Percentiles rank a stretch among this genome's conserved stretches.
Evolutionary conservation across 2,329 filamentous ascomycete species (phyloP).

Genomic region (Dryadomyces sulphureus): DNA sequence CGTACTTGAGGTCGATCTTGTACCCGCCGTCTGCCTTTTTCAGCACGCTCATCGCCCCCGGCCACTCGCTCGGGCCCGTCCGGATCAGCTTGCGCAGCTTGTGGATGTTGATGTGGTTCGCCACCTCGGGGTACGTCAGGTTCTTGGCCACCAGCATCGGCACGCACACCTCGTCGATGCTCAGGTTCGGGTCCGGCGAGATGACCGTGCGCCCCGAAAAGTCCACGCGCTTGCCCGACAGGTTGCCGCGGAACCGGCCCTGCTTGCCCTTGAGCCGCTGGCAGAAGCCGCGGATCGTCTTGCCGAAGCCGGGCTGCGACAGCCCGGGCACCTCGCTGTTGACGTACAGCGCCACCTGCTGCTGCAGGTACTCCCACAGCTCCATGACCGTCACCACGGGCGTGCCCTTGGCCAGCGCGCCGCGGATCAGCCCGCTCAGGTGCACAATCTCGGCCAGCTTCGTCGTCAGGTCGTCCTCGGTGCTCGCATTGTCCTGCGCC

Average conservation of each 20-base stretch:
- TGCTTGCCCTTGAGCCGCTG: conserved; percentile 95
- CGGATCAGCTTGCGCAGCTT: conserved; percentile 62
- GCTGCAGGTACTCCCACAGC: conserved; percentile 92
- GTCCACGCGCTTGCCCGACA: conserved; percentile 96
- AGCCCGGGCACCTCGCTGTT: conserved; percentile 92
- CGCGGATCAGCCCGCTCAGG: conserved; percentile 74
- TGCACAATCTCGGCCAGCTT: conserved; percentile 96
- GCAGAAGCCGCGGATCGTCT: conserved; percentile 83
- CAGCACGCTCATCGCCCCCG: conserved; percentile 45
- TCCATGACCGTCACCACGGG: conserved; percentile 87
- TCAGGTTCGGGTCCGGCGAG: conserved; percentile 87
- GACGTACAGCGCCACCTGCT: conserved; percentile 94
- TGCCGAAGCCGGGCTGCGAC: conserved; percentile 75
- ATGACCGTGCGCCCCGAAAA: conserved; percentile 97
- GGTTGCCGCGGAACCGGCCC: conserved; percentile 87
- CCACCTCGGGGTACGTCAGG: conserved; percentile 85
- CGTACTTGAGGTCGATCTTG: conserved; percentile 64
- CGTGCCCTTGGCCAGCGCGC: conserved; percentile 69
- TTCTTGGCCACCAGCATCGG: conserved; percentile 89
- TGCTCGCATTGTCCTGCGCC: conserved; percentile 81
- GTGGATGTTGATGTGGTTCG: conserved; percentile 69
- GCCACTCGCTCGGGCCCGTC: conserved; percentile 67
- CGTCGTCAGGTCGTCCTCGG: conserved; percentile 90
- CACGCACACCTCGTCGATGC: conserved; percentile 86
- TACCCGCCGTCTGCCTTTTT: conserved; percentile 51